Percentiles rank a stretch among this genome's conserved stretches.
Evolutionary conservation across 176 grass and related monocot genomes (phyloP).

Genomic region (Microstegium vimineum): DNA sequence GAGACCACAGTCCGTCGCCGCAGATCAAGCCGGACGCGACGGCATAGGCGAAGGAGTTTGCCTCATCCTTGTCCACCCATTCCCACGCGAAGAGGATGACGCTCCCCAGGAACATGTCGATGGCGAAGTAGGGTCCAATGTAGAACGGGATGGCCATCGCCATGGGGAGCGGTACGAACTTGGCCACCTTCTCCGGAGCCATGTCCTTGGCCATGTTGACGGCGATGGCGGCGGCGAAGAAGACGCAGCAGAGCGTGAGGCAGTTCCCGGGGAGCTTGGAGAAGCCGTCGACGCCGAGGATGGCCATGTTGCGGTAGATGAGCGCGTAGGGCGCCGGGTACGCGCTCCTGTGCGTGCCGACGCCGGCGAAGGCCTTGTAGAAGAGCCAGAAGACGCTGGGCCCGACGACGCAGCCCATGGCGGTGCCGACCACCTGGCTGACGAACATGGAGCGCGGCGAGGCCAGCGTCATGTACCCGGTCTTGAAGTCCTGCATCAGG

Average conservation of each 20-base stretch:
- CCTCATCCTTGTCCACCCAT: slow-evolving; percentile 32
- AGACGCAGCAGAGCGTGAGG: slow-evolving; percentile 42
- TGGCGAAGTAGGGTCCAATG: slow-evolving; percentile 50
- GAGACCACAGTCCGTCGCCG: slow-evolving; percentile 50
- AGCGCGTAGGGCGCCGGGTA: slow-evolving; percentile 51
- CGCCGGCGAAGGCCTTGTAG: slow-evolving; percentile 37
- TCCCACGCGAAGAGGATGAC: slow-evolving; percentile 44
- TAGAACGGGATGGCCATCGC: slow-evolving; percentile 66
- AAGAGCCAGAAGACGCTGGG: slow-evolving; percentile 75
- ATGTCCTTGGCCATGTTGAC: slow-evolving; percentile 34
- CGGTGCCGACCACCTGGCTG: slow-evolving; percentile 67
- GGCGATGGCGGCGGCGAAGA: slow-evolving; percentile 34
- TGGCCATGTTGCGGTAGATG: slow-evolving; percentile 59
- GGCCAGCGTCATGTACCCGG: slow-evolving; percentile 63
- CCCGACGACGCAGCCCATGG: slow-evolving; percentile 58
- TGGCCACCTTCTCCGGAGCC: slow-evolving; percentile 25
- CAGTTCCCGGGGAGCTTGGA: slow-evolving; percentile 38
- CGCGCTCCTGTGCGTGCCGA: slow-evolving; percentile 20
- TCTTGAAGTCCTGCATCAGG: slow-evolving; percentile 79
- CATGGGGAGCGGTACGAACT: slow-evolving; percentile 49
- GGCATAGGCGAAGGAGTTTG: slow-evolving; percentile 32
- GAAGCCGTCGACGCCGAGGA: slow-evolving; percentile 48
- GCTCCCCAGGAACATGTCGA: slow-evolving; percentile 59
- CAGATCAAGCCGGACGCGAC: slow-evolving; percentile 65
- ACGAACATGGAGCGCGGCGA: slow-evolving; percentile 62